Percentiles rank a stretch among this genome's conserved stretches.
These are phyloP conservation scores for Graphiopsis chlorocephala DNA, from an alignment of 2,329 filamentous ascomycete species.

Conservation along the genomic window DNA sequence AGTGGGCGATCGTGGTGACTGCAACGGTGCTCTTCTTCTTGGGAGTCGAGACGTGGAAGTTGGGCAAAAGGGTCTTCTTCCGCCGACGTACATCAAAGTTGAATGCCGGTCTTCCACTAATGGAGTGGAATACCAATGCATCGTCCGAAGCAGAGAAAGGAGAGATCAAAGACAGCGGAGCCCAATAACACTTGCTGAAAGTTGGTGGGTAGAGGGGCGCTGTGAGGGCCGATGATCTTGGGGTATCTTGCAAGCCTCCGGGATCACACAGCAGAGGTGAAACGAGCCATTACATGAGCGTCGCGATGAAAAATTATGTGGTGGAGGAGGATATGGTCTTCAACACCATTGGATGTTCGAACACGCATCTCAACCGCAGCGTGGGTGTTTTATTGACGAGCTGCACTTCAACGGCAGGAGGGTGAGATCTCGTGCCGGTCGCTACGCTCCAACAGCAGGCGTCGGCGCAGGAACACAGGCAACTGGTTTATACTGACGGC, in stretches of 20 bases:
- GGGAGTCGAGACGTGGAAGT: slow-evolving; percentile 67
- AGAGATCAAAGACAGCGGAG: neutral
- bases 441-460: neutral
- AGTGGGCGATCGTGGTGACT: slow-evolving; percentile 67
- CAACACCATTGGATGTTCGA: neutral
- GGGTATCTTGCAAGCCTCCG: neutral
- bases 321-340: neutral
- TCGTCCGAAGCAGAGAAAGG: slow-evolving; percentile 11
- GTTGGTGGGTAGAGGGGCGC: neutral
- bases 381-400: neutral
- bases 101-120: slow-evolving; percentile 30
- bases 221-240: neutral
- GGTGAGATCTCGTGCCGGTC: neutral
- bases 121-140: slow-evolving; percentile 38
- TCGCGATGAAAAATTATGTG: neutral
- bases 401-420: neutral
- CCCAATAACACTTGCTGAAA: slow-evolving; percentile 11
- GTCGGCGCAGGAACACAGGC: neutral
- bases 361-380: neutral
- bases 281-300: neutral
- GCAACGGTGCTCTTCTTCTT: slow-evolving; percentile 61
- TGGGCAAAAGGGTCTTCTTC: slow-evolving; percentile 53
- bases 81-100: neutral
- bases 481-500: neutral
- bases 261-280: neutral